A percentile compares a stretch with the other conserved stretches of the same genome.
Conservation (phyloP, 768 basidiomycete species). For the Atractiella rhizophila region DNA sequence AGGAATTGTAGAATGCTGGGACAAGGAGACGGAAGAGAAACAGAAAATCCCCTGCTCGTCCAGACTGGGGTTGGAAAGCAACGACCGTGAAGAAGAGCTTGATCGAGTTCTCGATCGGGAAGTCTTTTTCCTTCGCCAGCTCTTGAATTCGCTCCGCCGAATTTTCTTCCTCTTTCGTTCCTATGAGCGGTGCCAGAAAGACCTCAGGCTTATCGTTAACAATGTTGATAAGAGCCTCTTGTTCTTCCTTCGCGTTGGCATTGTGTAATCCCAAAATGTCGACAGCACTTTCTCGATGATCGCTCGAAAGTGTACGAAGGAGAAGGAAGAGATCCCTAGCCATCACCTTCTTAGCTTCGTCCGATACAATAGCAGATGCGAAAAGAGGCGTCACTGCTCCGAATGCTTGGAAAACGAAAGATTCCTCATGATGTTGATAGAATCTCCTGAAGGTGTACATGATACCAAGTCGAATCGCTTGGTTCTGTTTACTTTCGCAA, state of each 20-base stretch:
- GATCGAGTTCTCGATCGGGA: conserved; percentile 40
- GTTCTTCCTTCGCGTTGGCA: conserved; percentile 38
- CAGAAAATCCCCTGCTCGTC: conserved; percentile 45
- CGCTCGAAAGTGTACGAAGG: conserved; percentile 33
- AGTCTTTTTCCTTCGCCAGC: conserved; percentile 28
- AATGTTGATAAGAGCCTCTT: conserved; percentile 40
- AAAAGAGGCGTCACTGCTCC: conserved; percentile 36
- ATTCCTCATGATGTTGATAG: conserved; percentile 44
- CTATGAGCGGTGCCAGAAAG: conserved; percentile 28
- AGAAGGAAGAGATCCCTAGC: conserved; percentile 34
- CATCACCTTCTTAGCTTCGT: conserved; percentile 28
- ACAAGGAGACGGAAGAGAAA: conserved; percentile 34
- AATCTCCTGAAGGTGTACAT: conserved; percentile 48
- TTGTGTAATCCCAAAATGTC: conserved; percentile 45
- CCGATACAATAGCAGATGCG: conserved; percentile 19
- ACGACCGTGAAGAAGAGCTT: conserved; percentile 53
- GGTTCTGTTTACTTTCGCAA: conserved; percentile 33
- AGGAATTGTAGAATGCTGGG: conserved; percentile 35
- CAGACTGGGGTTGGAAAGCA: conserved; percentile 41
- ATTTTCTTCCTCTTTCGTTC: not conserved
- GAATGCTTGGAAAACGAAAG: conserved; percentile 48
- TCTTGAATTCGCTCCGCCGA: not conserved
- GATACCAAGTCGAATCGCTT: conserved; percentile 38
- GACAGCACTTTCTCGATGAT: conserved; percentile 23
- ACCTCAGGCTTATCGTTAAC: conserved; percentile 51